Evolutionary conservation across 2,329 filamentous ascomycete species (phyloP), one percentile per base, ranked within the genome.

Genomic region (Spiromastix sp.): DNA sequence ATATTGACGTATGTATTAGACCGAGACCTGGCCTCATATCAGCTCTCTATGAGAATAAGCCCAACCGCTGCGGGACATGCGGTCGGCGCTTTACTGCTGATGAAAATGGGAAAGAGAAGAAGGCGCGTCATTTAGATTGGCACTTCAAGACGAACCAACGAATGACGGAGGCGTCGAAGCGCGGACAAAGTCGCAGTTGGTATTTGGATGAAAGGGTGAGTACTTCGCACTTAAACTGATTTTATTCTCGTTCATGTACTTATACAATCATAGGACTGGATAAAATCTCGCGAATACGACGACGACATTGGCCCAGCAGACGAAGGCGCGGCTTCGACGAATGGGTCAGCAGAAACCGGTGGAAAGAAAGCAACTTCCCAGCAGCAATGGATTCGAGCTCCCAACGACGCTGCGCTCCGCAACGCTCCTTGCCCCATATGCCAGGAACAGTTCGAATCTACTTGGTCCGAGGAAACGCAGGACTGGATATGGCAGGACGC

Each of bases 401-500:
- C 89, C 0, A 82, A 87, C 33, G 81, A 89, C 45, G 72, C 77
- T 12, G 71, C 75, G 17, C 70, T 82, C 17, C 74, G 80, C 39
- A 87, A 85, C 52, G 81, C 76, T 11, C 72, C 82, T 1, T 98
- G 91, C 52, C 85, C 86, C 2, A 93, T 98, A 48, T 96, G 91
- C 57, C 87, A 94, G 57, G 91, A 98, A 55, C 81, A 82, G 46
- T 96, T 98, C 49, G 82, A 93, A 61, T 85, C 83, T 45, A 81
- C 82, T 45, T 96, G 86, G 81, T 78, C 89, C 5, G 85, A 93
- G 48, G 85, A 93, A 43, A 83, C 82, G 12, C 86, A 96, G 59
- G 89, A 98, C 52, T 96, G 87, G 73, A 89, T 98, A 26, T 96
- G 91, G 84, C 80, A 85, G 57, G 89, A 98, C 57, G 84, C 89